phyloP scores from a whole-genome alignment of 2,329 filamentous ascomycete species.

The Sporothrix humicola region DNA sequence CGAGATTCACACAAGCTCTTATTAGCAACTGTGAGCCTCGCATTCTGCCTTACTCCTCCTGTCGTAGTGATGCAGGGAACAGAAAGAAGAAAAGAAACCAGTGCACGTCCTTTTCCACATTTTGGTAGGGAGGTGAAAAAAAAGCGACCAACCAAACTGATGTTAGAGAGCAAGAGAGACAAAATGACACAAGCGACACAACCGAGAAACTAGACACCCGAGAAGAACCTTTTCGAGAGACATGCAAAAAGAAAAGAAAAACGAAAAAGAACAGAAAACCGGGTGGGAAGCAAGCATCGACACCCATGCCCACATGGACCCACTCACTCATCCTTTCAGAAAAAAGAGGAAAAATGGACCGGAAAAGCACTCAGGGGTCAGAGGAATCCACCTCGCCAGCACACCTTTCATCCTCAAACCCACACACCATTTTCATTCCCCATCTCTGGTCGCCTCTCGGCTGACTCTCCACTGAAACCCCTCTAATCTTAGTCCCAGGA shows the following conservation, averaged over 20 bases:
- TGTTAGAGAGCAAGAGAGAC: not conserved
- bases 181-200: not conserved
- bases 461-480: constrained; percentile 28
- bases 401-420: constrained; percentile 24
- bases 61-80: constrained; percentile 2
- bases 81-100: not conserved
- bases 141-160: not conserved
- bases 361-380: not conserved
- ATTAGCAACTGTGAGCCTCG: constrained; percentile 16
- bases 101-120: constrained; percentile 11
- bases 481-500: constrained; percentile 30
- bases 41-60: constrained; percentile 27
- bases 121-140: constrained; percentile 3
- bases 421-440: constrained; percentile 27
- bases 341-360: not conserved
- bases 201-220: not conserved
- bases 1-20: not conserved
- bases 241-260: not conserved
- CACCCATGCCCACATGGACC: not conserved
- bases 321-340: not conserved
- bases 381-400: not conserved
- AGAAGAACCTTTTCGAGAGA: not conserved
- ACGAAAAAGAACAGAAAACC: not conserved
- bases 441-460: not conserved
- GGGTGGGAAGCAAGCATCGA: not conserved